Evolutionary conservation across 2,329 filamentous ascomycete species (phyloP).

Genomic region (Ophiosphaerella narmari): DNA sequence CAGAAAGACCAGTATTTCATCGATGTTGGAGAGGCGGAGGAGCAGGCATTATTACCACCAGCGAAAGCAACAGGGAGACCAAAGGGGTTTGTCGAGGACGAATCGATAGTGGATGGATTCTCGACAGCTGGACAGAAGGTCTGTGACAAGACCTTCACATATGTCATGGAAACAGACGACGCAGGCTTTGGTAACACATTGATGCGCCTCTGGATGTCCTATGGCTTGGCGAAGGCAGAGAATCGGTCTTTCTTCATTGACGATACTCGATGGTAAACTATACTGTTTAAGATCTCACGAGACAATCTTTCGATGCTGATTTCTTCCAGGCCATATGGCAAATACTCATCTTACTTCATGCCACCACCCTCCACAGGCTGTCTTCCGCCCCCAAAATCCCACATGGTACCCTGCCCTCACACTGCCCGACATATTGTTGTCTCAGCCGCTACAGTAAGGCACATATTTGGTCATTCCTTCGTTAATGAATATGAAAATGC

Average conservation of each 20-base stretch:
- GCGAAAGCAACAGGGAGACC: slow-evolving; percentile 46
- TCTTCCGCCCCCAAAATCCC: slow-evolving; percentile 70
- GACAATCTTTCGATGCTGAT: slow-evolving; percentile 15
- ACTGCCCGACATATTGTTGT: slow-evolving; percentile 76
- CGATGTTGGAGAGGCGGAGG: slow-evolving; percentile 74
- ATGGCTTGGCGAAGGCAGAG: slow-evolving; percentile 76
- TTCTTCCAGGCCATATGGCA: slow-evolving; percentile 68
- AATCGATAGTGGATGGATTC: slow-evolving; percentile 34
- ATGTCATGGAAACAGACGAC: slow-evolving; percentile 73
- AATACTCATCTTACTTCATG: slow-evolving; percentile 73
- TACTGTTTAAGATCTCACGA: background rate
- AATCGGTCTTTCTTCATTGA: slow-evolving; percentile 81
- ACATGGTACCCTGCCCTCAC: slow-evolving; percentile 80
- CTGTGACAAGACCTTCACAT: slow-evolving; percentile 76
- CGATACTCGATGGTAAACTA: slow-evolving; percentile 70
- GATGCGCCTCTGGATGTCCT: slow-evolving; percentile 82
- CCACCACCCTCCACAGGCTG: slow-evolving; percentile 69
- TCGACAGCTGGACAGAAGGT: slow-evolving; percentile 51
- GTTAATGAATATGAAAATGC: slow-evolving; percentile 58
- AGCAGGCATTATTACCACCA: slow-evolving; percentile 63
- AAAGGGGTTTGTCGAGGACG: slow-evolving; percentile 45
- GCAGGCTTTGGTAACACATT: slow-evolving; percentile 78
- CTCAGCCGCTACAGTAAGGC: slow-evolving; percentile 68
- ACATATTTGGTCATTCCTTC: slow-evolving; percentile 67
- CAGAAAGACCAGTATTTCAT: slow-evolving; percentile 70